Evolutionary conservation across 2,329 filamentous ascomycete genomes (phyloP), one percentile per base, ranked within the genome.

Genomic region (Cladobotryum mycophilum): DNA sequence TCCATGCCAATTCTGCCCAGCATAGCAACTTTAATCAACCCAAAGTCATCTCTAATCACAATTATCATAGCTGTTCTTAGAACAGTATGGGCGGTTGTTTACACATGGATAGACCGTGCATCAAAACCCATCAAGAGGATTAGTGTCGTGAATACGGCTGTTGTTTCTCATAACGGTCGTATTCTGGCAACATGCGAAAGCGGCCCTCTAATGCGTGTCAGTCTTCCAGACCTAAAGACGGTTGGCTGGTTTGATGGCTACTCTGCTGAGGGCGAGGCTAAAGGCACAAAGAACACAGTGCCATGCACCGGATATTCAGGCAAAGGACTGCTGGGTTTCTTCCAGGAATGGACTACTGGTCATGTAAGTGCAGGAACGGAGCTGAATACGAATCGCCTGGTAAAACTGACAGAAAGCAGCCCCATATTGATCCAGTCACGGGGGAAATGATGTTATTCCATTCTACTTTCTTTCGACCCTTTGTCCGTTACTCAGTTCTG

Each of bases 181-280:
- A 84, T 82, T 4, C 61, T 89, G 53, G 85, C 85, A 3, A 84
- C 82, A 0, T 88, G 84, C 56, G 84, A 88, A 63, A 87, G 82
- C 56, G 85, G 85, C 0, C 84, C 84, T 3, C 85, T 84, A 0
- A 82, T 88, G 61, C 73, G 84, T 22, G 72, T 88, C 45, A 71
- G 78, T 7, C 67, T 88, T 6, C 85, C 85, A 0, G 70, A 72
- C 0, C 64, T 89, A 18, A 78, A 86, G 55, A 88, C 85, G 0
- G 72, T 88, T 7, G 85, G 84, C 38, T 88, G 85, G 85, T 88
- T 78, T 64, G 75, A 86, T 59, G 85, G 84, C 6, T 67, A 69
- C 2, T 65, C 58, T 14, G 78, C 78, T 15, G 81, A 86, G 67
- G 83, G 71, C 36, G 72, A 70, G 59, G 57, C 51, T 53, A 63